phyloP scores from a whole-genome alignment of 176 grass and related monocot species.

The Musa beccarii region DNA sequence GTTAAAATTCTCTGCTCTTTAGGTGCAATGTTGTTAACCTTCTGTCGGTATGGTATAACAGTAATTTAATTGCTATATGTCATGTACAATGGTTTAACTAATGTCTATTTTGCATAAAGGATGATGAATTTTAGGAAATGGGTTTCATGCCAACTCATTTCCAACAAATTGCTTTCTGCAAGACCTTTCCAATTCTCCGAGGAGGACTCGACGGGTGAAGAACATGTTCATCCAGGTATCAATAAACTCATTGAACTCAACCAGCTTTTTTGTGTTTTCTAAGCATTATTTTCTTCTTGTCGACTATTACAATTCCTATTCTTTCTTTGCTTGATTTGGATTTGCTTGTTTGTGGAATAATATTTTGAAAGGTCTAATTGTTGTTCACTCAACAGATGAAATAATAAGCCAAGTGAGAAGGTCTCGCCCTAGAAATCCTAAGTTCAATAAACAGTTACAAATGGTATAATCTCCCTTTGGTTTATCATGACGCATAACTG shows the following conservation, averaged over 20 bases:
- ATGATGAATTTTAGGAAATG: slow-evolving; percentile 60
- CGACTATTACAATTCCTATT: background rate
- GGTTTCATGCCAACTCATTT: slow-evolving; percentile 46
- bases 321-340: background rate
- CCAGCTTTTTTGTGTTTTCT: background rate
- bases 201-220: slow-evolving; percentile 13
- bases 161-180: slow-evolving; percentile 38
- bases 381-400: background rate
- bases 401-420: background rate
- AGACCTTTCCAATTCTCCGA: slow-evolving; percentile 40
- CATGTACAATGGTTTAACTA: background rate
- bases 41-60: background rate
- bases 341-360: background rate
- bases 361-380: background rate
- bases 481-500: background rate
- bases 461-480: background rate
- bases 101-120: slow-evolving; percentile 5
- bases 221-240: slow-evolving; percentile 5
- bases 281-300: background rate
- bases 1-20: background rate
- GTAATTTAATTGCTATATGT: background rate
- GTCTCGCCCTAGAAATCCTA: background rate
- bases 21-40: background rate
- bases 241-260: background rate
- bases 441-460: background rate